phyloP scores from a whole-genome alignment of 2,329 filamentous ascomycete species.

The Ceratocystis papillata region DNA sequence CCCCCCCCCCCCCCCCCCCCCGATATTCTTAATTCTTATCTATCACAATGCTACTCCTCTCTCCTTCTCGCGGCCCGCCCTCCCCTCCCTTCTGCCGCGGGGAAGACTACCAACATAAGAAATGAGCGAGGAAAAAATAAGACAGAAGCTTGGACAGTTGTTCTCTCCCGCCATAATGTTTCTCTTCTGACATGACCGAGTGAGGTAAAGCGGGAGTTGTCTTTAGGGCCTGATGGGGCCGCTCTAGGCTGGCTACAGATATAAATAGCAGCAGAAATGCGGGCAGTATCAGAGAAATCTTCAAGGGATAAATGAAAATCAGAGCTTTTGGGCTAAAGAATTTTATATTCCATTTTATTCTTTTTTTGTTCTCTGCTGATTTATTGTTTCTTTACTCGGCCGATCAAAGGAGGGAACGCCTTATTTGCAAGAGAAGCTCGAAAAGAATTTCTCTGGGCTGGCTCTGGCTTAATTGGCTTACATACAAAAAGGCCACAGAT shows the following conservation, averaged over 20 bases:
- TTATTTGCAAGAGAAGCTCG: background rate
- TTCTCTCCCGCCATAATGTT: background rate
- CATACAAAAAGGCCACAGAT: background rate
- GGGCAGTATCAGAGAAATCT: conserved; percentile 7
- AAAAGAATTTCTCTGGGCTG: conserved; percentile 3
- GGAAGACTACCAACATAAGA: background rate
- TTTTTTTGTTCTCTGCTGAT: background rate
- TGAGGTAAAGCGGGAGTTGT: conserved; percentile 11
- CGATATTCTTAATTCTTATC: too few relatives aligned
- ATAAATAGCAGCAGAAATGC: conserved; percentile 9
- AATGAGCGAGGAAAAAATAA: background rate
- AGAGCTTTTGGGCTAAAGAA: background rate
- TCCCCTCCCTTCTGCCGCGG: conserved; percentile 5
- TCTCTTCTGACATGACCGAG: conserved; percentile 11
- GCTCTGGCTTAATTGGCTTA: background rate
- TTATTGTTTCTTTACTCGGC: background rate
- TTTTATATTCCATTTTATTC: background rate
- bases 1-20: background rate
- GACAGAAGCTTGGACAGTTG: conserved; percentile 7
- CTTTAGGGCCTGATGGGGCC: too few relatives aligned
- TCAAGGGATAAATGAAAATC: background rate
- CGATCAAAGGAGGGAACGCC: conserved; percentile 1
- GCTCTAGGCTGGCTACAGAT: background rate
- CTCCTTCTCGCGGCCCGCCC: background rate
- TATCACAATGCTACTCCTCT: background rate